Base-by-base conservation (phyloP, 2,329 filamentous ascomycete genomes). In the Bipolaris cookei region DNA sequence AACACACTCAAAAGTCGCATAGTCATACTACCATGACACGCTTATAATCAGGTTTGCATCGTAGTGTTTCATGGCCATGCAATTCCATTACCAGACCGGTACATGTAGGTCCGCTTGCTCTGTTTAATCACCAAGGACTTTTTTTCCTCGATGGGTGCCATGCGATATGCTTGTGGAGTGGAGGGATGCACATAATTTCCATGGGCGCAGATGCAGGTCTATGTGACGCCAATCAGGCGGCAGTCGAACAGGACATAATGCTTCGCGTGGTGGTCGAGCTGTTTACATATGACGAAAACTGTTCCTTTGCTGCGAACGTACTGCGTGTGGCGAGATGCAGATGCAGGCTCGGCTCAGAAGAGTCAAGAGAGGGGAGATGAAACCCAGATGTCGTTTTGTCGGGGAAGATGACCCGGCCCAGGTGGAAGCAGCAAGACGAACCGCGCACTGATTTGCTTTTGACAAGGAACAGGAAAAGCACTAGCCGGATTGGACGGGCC, bases 321-420 rank as follows among this genome's bases (percentile, higher is more conserved):
- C 61, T 43, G 53, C 55, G 54, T 65, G 63, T 69, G 60, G 65
- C 63, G 54, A 46, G 47, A 56, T 59, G 63, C 61, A 46, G 47
- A 56, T 59, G 63, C 61, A 57, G 56, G 48, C 57, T 23, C 25
- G 47, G 21, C 59, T 54, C 48, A 45, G 48, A 51, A 32, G 32
- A 41, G 54, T 49, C n/a, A 47, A 51, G 56, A 59, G 50, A 48
- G 28, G 44, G 51, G 28, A 49, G 46, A 47, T 56, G 45, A 47
- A 64, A 57, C 60, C 49, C 56, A 50, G 45, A 38, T 41, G 18
- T 54, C 54, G 46, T 52, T 61, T 66, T 61, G 63, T 51, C 18
- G 63, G 67, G 54, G 49, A 59, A 54, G 34, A n/a, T 55, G 52
- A 49, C 30, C 55, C 41, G 39, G 41, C 42, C 60, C 46, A 51